phyloP scores from a whole-genome alignment of 2,329 filamentous ascomycete species.

The Diaporthe sp. region DNA sequence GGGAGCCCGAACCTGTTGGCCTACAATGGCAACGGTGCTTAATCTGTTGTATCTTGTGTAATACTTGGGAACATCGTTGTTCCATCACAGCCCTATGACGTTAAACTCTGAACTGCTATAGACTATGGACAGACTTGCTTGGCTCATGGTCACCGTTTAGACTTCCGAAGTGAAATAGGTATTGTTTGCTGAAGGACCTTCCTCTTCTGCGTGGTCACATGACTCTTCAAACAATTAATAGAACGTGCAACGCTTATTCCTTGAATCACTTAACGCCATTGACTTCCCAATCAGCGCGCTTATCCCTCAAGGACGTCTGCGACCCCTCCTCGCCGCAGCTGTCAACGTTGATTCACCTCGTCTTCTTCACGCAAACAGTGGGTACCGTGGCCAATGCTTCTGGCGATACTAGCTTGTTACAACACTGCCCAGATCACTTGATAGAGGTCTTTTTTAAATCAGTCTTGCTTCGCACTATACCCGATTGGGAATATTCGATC shows the following conservation, averaged over 20 bases:
- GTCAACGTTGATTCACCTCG: background rate
- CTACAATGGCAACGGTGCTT: constrained; percentile 41
- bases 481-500: background rate
- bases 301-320: background rate
- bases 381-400: background rate
- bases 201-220: background rate
- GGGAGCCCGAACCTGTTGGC: constrained; percentile 43
- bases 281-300: background rate
- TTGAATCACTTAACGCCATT: background rate
- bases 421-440: background rate
- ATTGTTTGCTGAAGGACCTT: background rate
- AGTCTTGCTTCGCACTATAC: background rate
- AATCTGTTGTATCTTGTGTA: background rate
- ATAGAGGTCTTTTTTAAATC: background rate
- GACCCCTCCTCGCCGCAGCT: too few species aligned
- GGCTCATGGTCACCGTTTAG: background rate
- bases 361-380: too few species aligned
- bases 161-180: background rate
- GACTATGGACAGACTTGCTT: background rate
- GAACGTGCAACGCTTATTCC: background rate
- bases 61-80: background rate
- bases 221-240: background rate
- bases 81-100: background rate
- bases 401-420: background rate
- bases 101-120: background rate